Evolutionary conservation across 116 monocot genomes (phyloP).

Genomic region (Dioscorea cayenensis): DNA sequence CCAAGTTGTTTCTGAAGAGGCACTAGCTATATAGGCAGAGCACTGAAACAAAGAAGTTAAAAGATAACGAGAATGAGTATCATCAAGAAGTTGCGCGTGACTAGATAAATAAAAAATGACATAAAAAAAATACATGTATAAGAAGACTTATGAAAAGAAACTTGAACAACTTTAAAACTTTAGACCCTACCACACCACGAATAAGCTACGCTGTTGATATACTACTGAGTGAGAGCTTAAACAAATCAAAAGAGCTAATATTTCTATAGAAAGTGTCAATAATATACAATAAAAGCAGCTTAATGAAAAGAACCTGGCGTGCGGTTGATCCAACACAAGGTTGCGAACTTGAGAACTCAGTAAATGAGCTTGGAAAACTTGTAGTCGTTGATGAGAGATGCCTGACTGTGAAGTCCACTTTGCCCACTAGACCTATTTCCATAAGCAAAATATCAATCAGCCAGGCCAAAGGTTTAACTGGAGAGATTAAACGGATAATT

Average conservation of each 20-base stretch:
- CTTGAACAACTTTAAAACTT: not conserved
- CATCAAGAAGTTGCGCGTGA: not conserved
- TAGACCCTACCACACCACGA: not conserved
- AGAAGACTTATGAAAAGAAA: not conserved
- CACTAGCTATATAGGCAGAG: conserved; percentile 52
- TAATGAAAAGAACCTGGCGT: conserved; percentile 36
- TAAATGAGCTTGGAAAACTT: conserved; percentile 63
- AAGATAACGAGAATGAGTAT: not conserved
- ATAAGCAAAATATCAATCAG: not conserved
- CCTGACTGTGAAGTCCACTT: conserved; percentile 91
- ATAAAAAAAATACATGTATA: not conserved
- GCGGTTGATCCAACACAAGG: conserved; percentile 53
- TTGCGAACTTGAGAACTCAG: conserved; percentile 41
- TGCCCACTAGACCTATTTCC: conserved; percentile 66
- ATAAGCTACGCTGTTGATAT: not conserved
- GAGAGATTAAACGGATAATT: not conserved
- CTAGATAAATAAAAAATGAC: not conserved
- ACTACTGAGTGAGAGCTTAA: not conserved
- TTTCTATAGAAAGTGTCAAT: not conserved
- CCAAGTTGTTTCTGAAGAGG: conserved; percentile 89
- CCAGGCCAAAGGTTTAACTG: not conserved
- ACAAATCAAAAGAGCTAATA: not conserved
- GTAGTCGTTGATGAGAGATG: conserved; percentile 72
- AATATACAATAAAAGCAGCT: not conserved
- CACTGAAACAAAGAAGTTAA: conserved; percentile 39